phyloP scores from a whole-genome alignment of 2,329 filamentous ascomycete species.

The Fusarium sp. region DNA sequence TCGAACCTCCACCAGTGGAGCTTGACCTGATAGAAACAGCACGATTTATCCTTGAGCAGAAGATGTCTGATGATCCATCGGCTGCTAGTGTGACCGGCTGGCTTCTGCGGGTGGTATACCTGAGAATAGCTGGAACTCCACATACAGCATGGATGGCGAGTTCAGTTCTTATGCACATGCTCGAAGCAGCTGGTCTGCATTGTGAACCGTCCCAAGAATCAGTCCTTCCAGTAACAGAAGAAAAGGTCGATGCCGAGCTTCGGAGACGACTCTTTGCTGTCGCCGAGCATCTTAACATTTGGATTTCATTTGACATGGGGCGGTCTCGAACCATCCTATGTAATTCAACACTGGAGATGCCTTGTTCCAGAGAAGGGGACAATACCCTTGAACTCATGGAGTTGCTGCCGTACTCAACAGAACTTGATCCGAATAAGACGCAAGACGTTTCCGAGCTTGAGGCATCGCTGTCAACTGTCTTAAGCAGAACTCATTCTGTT shows the following conservation, averaged over 20 bases:
- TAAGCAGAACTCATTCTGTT: conserved; percentile 51
- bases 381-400: conserved; percentile 59
- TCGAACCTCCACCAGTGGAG: conserved; percentile 53
- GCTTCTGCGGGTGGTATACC: conserved; percentile 62
- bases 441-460: conserved; percentile 54
- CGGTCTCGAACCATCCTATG: conserved; percentile 60
- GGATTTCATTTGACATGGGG: conserved; percentile 68
- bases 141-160: conserved; percentile 67
- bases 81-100: conserved; percentile 57
- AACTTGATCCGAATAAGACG: conserved; percentile 60
- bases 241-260: conserved; percentile 49
- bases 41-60: conserved; percentile 55
- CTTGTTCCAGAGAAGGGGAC: conserved; percentile 50
- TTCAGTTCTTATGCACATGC: conserved; percentile 65
- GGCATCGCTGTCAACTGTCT: conserved; percentile 51
- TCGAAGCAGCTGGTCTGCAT: conserved; percentile 62
- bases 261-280: conserved; percentile 58
- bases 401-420: conserved; percentile 62
- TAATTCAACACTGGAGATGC: conserved; percentile 54
- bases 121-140: conserved; percentile 62
- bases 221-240: conserved; percentile 36
- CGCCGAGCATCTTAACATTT: conserved; percentile 66
- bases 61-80: conserved; percentile 45
- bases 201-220: conserved; percentile 47
- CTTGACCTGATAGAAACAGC: conserved; percentile 57